Evolutionary conservation across 176 grass and related monocot species (phyloP).

Genomic region (Metroxylon sagu): DNA sequence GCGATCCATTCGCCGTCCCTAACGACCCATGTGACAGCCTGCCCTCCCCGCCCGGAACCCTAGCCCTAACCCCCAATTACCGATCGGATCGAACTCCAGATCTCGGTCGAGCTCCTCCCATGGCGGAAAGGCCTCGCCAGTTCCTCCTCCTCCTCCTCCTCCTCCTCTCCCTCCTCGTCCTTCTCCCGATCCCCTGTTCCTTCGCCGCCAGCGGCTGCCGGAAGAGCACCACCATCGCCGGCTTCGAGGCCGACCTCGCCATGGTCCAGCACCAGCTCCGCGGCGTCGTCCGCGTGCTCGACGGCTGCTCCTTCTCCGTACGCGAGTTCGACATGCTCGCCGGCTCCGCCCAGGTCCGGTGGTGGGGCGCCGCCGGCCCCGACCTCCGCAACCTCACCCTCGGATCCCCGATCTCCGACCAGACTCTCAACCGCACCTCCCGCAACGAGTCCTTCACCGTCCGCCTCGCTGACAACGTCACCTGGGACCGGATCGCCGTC

Average conservation of each 20-base stretch:
- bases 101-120: slow-evolving; percentile 14
- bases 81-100: not conserved
- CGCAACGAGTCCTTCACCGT: slow-evolving; percentile 45
- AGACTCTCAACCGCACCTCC: slow-evolving; percentile 55
- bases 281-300: slow-evolving; percentile 55
- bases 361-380: slow-evolving; percentile 52
- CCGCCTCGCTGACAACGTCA: slow-evolving; percentile 41
- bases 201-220: slow-evolving; percentile 20
- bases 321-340: slow-evolving; percentile 70
- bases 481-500: slow-evolving; percentile 56
- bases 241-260: slow-evolving; percentile 44
- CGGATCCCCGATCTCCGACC: slow-evolving; percentile 29
- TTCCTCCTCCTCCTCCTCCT: not conserved
- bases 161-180: slow-evolving; percentile 9
- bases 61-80: not conserved
- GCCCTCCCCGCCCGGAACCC: not conserved
- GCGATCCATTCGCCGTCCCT: not conserved
- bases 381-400: slow-evolving; percentile 44
- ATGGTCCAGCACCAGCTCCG: slow-evolving; percentile 96
- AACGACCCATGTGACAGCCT: not conserved
- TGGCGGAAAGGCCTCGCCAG: slow-evolving; percentile 17
- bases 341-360: slow-evolving; percentile 53
- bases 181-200: slow-evolving; percentile 22
- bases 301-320: slow-evolving; percentile 87
- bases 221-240: slow-evolving; percentile 43